These are phyloP conservation scores for Pythium plurisporium DNA, from an alignment of 352 stramenopile species.

Conservation along the genomic window DNA sequence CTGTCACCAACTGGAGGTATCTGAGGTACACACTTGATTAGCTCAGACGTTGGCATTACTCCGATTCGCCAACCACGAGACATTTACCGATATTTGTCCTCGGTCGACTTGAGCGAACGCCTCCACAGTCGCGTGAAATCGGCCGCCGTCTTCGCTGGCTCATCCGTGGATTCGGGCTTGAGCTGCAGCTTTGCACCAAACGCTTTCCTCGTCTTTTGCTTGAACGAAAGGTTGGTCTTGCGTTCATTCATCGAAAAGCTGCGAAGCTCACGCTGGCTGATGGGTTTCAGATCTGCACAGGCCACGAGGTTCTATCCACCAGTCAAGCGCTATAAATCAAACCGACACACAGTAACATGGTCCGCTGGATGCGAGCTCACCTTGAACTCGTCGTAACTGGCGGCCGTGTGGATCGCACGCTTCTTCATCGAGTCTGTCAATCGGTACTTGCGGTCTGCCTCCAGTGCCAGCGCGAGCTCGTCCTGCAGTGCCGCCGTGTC, in stretches of 20 bases:
- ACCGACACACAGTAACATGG: neutral
- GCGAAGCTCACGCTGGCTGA: constrained; percentile 67
- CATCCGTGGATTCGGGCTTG: constrained; percentile 18
- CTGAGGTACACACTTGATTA: constrained; percentile 13
- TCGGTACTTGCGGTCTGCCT: constrained; percentile 82
- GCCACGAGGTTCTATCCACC: constrained; percentile 85
- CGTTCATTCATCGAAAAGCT: constrained; percentile 47
- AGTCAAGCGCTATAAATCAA: no score
- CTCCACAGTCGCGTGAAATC: constrained; percentile 74
- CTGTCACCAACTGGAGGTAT: constrained; percentile 59
- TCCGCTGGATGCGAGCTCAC: no score
- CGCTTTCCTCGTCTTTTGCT: constrained; percentile 27
- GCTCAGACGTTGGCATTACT: neutral
- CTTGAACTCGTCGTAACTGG: constrained; percentile 86
- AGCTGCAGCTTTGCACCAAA: constrained; percentile 24
- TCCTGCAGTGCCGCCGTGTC: constrained; percentile 70
- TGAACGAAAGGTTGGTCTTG: constrained; percentile 64
- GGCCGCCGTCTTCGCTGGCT: constrained; percentile 35
- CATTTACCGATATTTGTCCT: constrained; percentile 40
- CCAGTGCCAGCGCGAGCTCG: constrained; percentile 63
- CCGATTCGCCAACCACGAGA: constrained; percentile 17
- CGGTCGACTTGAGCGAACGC: constrained; percentile 48
- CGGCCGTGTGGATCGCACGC: constrained; percentile 77
- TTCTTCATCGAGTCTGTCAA: constrained; percentile 87
- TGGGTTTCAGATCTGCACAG: constrained; percentile 78